Evolutionary conservation across 2,329 filamentous ascomycete genomes (phyloP).

Genomic region (Escovopsis weberi): DNA sequence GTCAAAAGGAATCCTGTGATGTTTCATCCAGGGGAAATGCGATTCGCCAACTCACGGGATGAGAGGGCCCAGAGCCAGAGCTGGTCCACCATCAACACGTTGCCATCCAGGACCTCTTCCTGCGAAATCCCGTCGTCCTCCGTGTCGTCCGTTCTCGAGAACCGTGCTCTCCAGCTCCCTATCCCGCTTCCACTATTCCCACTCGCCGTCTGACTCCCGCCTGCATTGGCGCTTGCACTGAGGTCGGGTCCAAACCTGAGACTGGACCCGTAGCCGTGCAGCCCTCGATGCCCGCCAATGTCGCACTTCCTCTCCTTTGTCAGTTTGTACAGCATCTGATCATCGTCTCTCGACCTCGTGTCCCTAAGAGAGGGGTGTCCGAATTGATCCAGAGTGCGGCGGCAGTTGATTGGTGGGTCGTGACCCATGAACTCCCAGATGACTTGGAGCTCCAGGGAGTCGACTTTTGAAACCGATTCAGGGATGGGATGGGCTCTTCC

Average conservation of each 20-base stretch:
- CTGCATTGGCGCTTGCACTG: constrained; percentile 13
- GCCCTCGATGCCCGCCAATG: constrained; percentile 9
- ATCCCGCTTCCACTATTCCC: constrained; percentile 15
- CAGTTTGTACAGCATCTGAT: constrained; percentile 54
- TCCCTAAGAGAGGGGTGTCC: constrained; percentile 47
- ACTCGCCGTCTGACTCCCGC: constrained; percentile 11
- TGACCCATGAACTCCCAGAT: constrained; percentile 49
- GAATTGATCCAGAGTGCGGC: constrained; percentile 48
- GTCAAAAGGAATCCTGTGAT: neutral
- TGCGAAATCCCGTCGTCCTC: constrained; percentile 10
- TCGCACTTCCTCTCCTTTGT: constrained; percentile 31
- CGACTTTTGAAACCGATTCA: constrained; percentile 34
- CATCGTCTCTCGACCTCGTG: constrained; percentile 45
- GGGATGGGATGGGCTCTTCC: constrained; percentile 43
- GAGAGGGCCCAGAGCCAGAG: constrained; percentile 48
- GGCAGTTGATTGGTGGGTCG: constrained; percentile 46
- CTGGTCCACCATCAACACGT: constrained; percentile 53
- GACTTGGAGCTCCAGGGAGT: constrained; percentile 42
- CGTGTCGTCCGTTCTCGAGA: constrained; percentile 8
- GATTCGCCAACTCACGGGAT: constrained; percentile 25
- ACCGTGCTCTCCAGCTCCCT: constrained; percentile 14
- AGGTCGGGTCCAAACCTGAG: constrained; percentile 5
- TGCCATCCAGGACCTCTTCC: constrained; percentile 34
- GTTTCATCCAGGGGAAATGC: neutral
- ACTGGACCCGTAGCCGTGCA: constrained; percentile 17